Evolutionary conservation across 768 basidiomycete species (phyloP), one percentile per base, ranked within the genome.

Genomic region (Hygrophoropsis aurantiaca): DNA sequence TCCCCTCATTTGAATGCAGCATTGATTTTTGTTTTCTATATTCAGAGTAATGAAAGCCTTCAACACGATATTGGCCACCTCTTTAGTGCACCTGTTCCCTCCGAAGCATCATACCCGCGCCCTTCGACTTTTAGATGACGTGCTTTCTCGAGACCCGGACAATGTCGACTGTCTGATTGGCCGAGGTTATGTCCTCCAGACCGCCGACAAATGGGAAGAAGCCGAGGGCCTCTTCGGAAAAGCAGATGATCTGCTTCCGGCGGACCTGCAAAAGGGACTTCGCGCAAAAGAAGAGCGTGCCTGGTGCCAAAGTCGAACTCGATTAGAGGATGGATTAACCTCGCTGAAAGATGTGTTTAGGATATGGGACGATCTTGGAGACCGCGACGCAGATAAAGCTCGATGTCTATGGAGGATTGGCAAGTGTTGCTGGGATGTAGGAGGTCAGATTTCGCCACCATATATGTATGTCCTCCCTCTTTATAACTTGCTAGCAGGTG

Each of bases 31-130:
- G 46, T 30, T 27, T 42, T 20, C 25, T 44, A n/a, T n/a, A n/a
- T 46, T 37, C 44, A 94, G 91, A 42, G 77, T 77, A 11, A 74
- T 74, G 38, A 78, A 79, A 40, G 82, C 82, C 3, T 80, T 97
- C 59, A 83, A 92, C 49, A 75, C 83, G 10, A 73, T 75, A 4
- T 74, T 95, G 11, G 86, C 83, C 2, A 85, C 82, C 0, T 82
- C 90, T 4, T 75, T 97, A 13, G 87, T 92, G 3, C 87, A 97
- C 58, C 74, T 88, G 40, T 90, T 81, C 63, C 84, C 94, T 23
- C 95, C 95, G 0, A 94, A 94, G 57, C 87, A 97, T 56, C 95
- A 98, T 60, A 55, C 71, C 10, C 82, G 85, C 42, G 95, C 97
- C 1, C 69, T 85, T 20, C 70, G 76, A 15, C 74, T 97, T 9